Base-by-base conservation (phyloP, 208 protist genomes). In the Strigomonas oncopelti region DNA sequence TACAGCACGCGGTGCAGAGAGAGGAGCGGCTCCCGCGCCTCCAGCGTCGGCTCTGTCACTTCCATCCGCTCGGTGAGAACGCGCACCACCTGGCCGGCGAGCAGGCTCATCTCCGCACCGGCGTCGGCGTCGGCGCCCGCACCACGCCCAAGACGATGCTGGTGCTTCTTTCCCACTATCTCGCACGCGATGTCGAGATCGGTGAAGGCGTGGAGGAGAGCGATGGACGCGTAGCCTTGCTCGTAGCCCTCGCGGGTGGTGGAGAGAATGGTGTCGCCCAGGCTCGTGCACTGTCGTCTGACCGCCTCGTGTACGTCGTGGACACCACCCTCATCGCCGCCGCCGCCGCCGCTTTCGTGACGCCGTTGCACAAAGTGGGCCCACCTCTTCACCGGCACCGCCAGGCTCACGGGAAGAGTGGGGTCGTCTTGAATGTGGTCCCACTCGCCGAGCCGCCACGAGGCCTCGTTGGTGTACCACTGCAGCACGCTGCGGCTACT, bases 401-500 rank as follows among this genome's bases (percentile, higher is more conserved):
- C 85, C 2, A 85, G 65, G 56, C 78, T 84, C 5, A 80, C 76
- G 11, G 77, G 76, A 16, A 81, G 61, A 2, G 46, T 55, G 9
- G 25, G 48, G 14, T 75, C 51, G 3, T 72, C n/a, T 22, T 84
- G 22, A 0, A 96, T 69, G 38, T 25, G 72, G 22, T 91, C 78
- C 88, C 90, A 96, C 69, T 96, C 84, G 9, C 85, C 80, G 5
- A 96, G 72, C 5, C 88, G 81, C 88, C 90, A 96, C 16, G 90
- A 84, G 0, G 90, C 90, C 48, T 96, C 90, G 64, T 92, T 92
- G 18, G 90, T 88, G 72, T 92, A 93, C 36, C 81, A 79, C 54
- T 81, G 85, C 42, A 95, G 54, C 62, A 69, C 75, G 32, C 67
- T 75, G 42, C 42, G 42, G 18, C 16, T 48, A 48, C 16, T 48